These are phyloP conservation scores for Penicillium janthinellum DNA, from an alignment of 2,329 filamentous ascomycete genomes.

Conservation along the genomic window DNA sequence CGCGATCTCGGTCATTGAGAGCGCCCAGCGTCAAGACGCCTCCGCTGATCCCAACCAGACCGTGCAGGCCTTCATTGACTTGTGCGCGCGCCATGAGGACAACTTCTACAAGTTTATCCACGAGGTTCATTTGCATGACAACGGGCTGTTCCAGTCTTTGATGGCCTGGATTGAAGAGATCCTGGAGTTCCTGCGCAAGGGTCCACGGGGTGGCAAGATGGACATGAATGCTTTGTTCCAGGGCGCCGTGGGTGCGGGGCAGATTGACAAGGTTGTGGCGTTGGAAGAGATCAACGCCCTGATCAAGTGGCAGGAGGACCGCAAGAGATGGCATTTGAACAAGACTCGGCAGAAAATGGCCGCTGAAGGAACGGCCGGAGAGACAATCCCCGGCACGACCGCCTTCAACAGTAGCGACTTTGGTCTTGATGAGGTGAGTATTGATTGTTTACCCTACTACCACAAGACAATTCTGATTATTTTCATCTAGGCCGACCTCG, in stretches of 20 bases:
- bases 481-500: slow-evolving; percentile 63
- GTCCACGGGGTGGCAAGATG: slow-evolving; percentile 78
- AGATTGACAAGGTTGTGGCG: slow-evolving; percentile 71
- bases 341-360: slow-evolving; percentile 99
- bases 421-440: slow-evolving; percentile 73
- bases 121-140: slow-evolving; percentile 95
- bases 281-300: slow-evolving; percentile 80
- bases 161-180: slow-evolving; percentile 98
- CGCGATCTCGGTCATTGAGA: slow-evolving; percentile 77
- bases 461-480: slow-evolving; percentile 14
- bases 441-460: neutral
- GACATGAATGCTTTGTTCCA: slow-evolving; percentile 94
- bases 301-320: slow-evolving; percentile 89
- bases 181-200: slow-evolving; percentile 85
- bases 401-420: slow-evolving; percentile 82
- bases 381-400: slow-evolving; percentile 55
- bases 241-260: slow-evolving; percentile 68
- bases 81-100: slow-evolving; percentile 91
- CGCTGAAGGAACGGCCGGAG: slow-evolving; percentile 64
- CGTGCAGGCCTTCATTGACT: slow-evolving; percentile 95
- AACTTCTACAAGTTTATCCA: slow-evolving; percentile 99
- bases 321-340: slow-evolving; percentile 97
- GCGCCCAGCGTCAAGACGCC: slow-evolving; percentile 72
- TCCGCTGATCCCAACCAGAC: slow-evolving; percentile 97
- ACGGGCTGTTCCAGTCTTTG: slow-evolving; percentile 90